Base-by-base conservation (phyloP, 345 rosid genomes). In the Lumnitzera racemosa region DNA sequence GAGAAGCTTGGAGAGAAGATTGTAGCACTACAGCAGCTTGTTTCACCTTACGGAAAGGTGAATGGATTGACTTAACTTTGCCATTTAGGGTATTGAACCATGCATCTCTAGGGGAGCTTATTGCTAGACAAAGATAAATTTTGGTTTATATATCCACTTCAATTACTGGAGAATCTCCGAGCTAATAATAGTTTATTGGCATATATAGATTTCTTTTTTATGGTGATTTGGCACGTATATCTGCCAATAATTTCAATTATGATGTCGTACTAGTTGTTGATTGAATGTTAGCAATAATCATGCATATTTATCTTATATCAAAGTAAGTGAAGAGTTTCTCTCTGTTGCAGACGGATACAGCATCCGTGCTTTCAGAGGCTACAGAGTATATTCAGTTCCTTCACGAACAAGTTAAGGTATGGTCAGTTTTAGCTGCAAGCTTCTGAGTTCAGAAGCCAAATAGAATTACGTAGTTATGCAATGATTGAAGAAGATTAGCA, bases 41-140 rank as follows among this genome's bases (percentile, higher is more conserved):
- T 92, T 72, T 92, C 99, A 12, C 99, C 96, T 0, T 88, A 86
- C 48, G 99, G 99, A 66, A 94, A 94, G 99, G 99, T 90, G 43
- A 36, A 36, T 7, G 10, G 11, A 6, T 36, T 9, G 11, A 78
- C 7, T 10, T 43, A 36, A 36, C 43, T 36, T 9, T 36, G 2
- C 43, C 43, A 36, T 36, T 36, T 36, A 36, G 43, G 7, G 43
- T 36, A 36, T 36, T 36, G 43, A 36, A 36, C 43, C 43, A 5
- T 36, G 5, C 10, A 36, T 36, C 7, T 36, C 9, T 36, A 36
- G 11, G 11, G 43, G 43, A 36, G 7, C 36, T 29, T 29, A 3
- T 6, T 6, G 1, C 7, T 29, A 29, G 36, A 29, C 36, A 20
- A 20, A 6, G 36, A 29, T 29, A 29, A 29, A 3, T 29, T 36